Conservation (phyloP, 768 basidiomycete genomes). For the Coprinopsis marcescibilis region DNA sequence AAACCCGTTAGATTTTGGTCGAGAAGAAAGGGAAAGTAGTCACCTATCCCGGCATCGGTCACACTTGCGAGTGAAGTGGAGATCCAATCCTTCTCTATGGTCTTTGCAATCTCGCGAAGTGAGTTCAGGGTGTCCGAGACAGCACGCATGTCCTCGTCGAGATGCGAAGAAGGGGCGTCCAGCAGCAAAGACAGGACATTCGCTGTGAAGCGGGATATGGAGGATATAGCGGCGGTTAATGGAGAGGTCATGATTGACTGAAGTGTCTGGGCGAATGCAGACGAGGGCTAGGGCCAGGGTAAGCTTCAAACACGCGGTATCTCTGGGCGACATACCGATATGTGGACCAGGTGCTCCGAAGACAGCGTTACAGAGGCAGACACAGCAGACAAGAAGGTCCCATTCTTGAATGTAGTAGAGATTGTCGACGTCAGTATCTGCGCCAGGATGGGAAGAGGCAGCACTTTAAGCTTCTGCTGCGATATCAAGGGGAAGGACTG, state of each 20-base stretch:
- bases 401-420: constrained; percentile 48
- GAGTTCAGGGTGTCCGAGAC: constrained; percentile 25
- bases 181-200: constrained; percentile 29
- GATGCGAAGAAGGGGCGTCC: constrained; percentile 23
- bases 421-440: constrained; percentile 40
- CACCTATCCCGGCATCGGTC: constrained; percentile 30
- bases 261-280: constrained; percentile 30
- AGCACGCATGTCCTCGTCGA: constrained; percentile 25
- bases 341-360: constrained; percentile 22
- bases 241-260: constrained; percentile 30
- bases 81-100: constrained; percentile 45
- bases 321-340: constrained; percentile 22
- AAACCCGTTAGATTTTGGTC: no score
- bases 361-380: constrained; percentile 25
- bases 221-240: constrained; percentile 27
- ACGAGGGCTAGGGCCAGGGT: constrained; percentile 17
- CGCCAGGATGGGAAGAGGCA: constrained; percentile 46
- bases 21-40: no score
- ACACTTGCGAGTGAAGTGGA: constrained; percentile 31
- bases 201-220: constrained; percentile 33
- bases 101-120: constrained; percentile 32
- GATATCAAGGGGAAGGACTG: constrained; percentile 55
- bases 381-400: constrained; percentile 45
- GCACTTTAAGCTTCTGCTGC: constrained; percentile 47
- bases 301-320: neutral